Evolutionary conservation across 306 rosid species (phyloP), one percentile per base, ranked within the genome.

Genomic region (Vigna hirtella): DNA sequence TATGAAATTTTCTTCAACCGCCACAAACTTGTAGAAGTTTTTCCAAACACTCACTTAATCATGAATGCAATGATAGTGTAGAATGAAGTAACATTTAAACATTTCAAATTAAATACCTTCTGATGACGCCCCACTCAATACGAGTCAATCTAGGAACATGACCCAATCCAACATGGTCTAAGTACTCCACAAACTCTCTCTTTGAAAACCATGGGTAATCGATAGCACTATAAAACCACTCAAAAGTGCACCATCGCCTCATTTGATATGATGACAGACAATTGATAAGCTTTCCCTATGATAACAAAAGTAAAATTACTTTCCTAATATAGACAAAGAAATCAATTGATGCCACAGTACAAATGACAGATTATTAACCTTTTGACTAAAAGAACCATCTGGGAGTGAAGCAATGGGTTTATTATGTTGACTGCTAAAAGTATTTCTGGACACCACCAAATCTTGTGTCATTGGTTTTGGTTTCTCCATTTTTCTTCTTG

Each of bases 151-250:
- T 90, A 63, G 97, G 90, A 88, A 93, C 91, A 85, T 91, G 96
- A 80, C 97, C 99, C 79, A 95, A 81, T 82, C 98, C 99, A 83
- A 93, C 98, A 20, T 95, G 98, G 82, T 90, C 86, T 77, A 95
- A 86, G 93, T 92, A 95, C 81, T 95, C 98, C 69, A 86, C 81
- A 73, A 95, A 95, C 88, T 95, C 98, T 80, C 89, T 88, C 85
- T 92, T 95, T 8, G 97, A 90, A 83, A 95, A 95, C 99, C 99
- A 95, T 34, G 96, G 99, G 81, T 85, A 93, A 86, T 95, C 99
- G 6, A 95, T 91, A 73, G 97, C 97, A 87, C 98, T 93, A 66
- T 95, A 95, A 84, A 95, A 93, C 98, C 97, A 95, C 86, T 95
- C 99, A 87, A 86, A 93, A 75, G 87, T 80, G 85, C 96, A 93